Conservation (phyloP, 2,329 filamentous ascomycete genomes). For the Diaporthe sp. region DNA sequence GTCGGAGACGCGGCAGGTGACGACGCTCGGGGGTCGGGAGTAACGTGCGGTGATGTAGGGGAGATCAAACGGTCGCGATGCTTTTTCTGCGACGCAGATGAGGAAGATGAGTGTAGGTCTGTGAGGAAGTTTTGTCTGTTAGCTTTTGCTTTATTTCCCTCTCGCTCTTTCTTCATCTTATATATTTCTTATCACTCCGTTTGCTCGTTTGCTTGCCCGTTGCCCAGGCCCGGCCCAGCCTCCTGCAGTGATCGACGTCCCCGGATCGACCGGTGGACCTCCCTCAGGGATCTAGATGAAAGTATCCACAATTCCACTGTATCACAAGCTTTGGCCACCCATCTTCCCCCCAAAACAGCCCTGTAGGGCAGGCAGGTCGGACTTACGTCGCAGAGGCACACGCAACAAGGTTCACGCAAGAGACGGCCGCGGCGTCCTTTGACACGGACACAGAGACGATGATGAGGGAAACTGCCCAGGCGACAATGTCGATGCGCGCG, state of each 20-base stretch:
- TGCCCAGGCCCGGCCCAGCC: slow-evolving; percentile 8
- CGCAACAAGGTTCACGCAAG: slow-evolving; percentile 48
- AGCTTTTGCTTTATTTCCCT: neutral
- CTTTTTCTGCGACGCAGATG: slow-evolving; percentile 44
- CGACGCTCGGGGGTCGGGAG: slow-evolving; percentile 25
- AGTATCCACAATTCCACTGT: slow-evolving; percentile 20
- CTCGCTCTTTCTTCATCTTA: neutral
- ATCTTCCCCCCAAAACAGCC: neutral
- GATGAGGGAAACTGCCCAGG: slow-evolving; percentile 49
- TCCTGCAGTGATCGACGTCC: slow-evolving; percentile 37
- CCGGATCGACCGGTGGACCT: slow-evolving; percentile 31
- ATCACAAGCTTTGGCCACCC: slow-evolving; percentile 27
- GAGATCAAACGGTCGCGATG: slow-evolving; percentile 45
- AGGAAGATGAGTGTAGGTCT: slow-evolving; percentile 43
- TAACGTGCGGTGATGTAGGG: slow-evolving; percentile 42
- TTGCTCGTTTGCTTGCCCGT: neutral
- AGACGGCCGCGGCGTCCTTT: slow-evolving; percentile 34
- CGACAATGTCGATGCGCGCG: slow-evolving; percentile 46
- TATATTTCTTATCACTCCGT: neutral
- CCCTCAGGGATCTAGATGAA: slow-evolving; percentile 32
- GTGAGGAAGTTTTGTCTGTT: neutral
- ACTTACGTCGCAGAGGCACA: slow-evolving; percentile 48
- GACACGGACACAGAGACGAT: slow-evolving; percentile 47
- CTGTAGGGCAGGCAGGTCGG: neutral
- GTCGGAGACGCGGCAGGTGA: slow-evolving; percentile 40